Base-by-base conservation (phyloP, 1,139 yeast species). In the Debaryomyces nepalensis region DNA sequence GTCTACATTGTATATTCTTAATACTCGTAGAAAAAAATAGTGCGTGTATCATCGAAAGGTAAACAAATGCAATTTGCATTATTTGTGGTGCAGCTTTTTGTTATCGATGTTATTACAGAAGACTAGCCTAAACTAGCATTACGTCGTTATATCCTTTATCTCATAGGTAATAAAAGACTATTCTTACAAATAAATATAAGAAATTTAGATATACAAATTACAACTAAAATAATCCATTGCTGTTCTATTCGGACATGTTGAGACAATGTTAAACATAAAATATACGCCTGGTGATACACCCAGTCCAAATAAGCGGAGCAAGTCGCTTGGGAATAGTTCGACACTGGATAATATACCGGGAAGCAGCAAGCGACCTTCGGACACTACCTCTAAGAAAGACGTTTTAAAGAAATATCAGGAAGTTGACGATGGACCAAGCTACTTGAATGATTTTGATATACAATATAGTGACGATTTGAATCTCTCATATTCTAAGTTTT, bases 401-500 rank as follows among this genome's bases (percentile, higher is more conserved):
- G 44, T 50, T 2, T 41, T 57, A 22, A 34, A 40, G 18, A 55
- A 50, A 41, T 55, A 44, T 37, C 50, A 48, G 34, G 61, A 57
- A 37, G 40, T 32, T 10, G 40, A 44, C 16, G 47, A 53, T 23
- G 42, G 45, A 7, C 18, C 43, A n/a, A 48, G 49, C 12, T 48
- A 51, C 33, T 35, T 50, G 9, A 51, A 55, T 12, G 68, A 59
- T 39, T 55, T 64, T 33, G 62, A 53, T 5, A 47, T 59, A 9
- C 63, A 57, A 5, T 57, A 54, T 15, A 54, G 56, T 11, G 60
- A 58, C 5, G 67, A 55, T 10, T 42, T 57, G 16, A 55, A 68
- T 36, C 52, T 71, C 19, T 67, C 75, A 5, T 70, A 64, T 47
- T 70, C 74, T 39, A 64, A 58, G 48, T 70, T 70, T 47, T 64